A percentile compares a stretch with the other conserved stretches of the same genome.
phyloP scores from a whole-genome alignment of 441 rosid species.

The Brassica balearica region DNA sequence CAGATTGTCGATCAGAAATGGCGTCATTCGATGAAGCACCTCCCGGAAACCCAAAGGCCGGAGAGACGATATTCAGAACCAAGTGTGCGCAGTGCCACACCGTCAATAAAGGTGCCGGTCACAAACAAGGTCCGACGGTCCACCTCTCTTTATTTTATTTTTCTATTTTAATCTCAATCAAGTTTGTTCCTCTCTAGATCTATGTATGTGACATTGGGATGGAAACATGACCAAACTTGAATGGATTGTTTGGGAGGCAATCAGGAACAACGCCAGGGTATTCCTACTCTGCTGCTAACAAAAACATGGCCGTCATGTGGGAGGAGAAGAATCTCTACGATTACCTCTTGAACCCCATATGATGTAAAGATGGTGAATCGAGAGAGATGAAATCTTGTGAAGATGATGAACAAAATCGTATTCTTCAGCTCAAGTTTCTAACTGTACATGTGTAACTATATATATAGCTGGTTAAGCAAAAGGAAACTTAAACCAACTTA shows the following conservation, averaged over 20 bases:
- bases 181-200: too few relatives aligned
- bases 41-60: slow-evolving; percentile 60
- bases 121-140: slow-evolving; percentile 73
- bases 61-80: slow-evolving; percentile 81
- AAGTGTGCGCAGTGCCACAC: slow-evolving; percentile 95
- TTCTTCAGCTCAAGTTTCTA: too few relatives aligned
- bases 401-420: too few relatives aligned
- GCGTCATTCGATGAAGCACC: slow-evolving; percentile 81
- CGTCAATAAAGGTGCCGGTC: slow-evolving; percentile 86
- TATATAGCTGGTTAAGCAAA: too few relatives aligned
- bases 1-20: slow-evolving; percentile 46
- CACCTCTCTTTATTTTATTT: too few relatives aligned
- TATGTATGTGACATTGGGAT: too few relatives aligned
- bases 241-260: slow-evolving; percentile 84
- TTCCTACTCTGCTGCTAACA: slow-evolving; percentile 77
- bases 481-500: too few relatives aligned
- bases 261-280: slow-evolving; percentile 77
- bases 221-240: slow-evolving; percentile 73
- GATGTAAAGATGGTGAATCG: too few relatives aligned
- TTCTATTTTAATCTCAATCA: too few relatives aligned
- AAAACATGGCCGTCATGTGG: slow-evolving; percentile 71
- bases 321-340: slow-evolving; percentile 69
- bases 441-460: too few relatives aligned
- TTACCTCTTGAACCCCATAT: slow-evolving; percentile 59
- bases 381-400: too few relatives aligned